These are phyloP conservation scores for Ampelomyces quisqualis DNA, from an alignment of 2,329 filamentous ascomycete species.

Conservation along the genomic window DNA sequence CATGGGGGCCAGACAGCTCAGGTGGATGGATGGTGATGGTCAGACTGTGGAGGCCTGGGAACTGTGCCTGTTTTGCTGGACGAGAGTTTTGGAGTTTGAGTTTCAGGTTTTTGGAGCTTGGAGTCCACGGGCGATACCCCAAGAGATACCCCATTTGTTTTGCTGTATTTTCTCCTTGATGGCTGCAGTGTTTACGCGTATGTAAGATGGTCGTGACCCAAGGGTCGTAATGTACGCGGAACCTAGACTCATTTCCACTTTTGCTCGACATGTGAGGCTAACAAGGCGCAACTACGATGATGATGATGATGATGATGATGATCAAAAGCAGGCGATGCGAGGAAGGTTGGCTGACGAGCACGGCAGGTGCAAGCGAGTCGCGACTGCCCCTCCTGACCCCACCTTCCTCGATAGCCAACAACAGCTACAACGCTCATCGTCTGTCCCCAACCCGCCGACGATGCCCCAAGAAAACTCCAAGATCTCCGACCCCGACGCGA, in stretches of 20 bases:
- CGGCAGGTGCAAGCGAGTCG: conserved; percentile 1
- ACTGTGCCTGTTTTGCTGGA: background rate
- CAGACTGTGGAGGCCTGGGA: background rate
- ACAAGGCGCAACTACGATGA: background rate
- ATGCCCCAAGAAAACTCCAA: conserved; percentile 61
- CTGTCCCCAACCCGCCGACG: no score
- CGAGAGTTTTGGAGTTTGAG: background rate
- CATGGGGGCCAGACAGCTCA: background rate
- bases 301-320: background rate
- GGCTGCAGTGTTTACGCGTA: background rate
- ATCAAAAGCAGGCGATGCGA: background rate
- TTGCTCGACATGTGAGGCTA: no score
- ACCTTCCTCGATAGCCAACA: no score
- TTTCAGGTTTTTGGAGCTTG: background rate
- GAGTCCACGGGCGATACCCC: background rate
- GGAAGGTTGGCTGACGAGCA: no score
- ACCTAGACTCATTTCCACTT: no score
- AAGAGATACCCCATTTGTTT: background rate
- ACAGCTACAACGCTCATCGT: background rate
- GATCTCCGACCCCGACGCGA: conserved; percentile 55
- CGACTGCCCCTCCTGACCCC: conserved; percentile 1
- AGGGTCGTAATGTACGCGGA: no score
- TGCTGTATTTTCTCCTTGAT: background rate
- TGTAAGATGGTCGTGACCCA: background rate
- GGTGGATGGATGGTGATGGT: background rate